Percentiles rank a stretch among this genome's conserved stretches.
Evolutionary conservation across 371 early-diverging fungal genomes (phyloP).

Genomic region (Entomophthora muscae): DNA sequence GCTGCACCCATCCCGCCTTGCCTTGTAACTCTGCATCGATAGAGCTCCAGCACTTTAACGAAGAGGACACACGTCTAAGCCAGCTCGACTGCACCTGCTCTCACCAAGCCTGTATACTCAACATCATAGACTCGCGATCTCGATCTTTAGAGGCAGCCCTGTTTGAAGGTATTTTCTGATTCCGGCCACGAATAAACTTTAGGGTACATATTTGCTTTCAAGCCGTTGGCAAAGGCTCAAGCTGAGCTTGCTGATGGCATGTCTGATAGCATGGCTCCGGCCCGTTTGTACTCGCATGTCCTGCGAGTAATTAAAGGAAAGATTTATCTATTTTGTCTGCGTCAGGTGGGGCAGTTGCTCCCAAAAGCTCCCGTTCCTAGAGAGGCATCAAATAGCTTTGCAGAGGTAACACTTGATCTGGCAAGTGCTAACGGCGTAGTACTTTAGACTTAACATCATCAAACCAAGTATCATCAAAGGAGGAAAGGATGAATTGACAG

Average conservation of each 20-base stretch:
- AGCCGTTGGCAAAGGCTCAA: not conserved
- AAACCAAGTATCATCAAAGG: not conserved
- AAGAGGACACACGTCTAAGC: not conserved
- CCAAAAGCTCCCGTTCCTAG: not conserved
- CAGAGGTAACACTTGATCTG: not conserved
- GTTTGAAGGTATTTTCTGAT: not conserved
- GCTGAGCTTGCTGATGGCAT: not conserved
- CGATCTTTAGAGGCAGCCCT: not conserved
- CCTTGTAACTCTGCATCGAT: not conserved
- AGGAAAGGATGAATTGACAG: not conserved
- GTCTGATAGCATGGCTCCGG: not conserved
- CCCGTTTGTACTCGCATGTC: not conserved
- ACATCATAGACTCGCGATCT: not conserved
- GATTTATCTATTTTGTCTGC: not conserved
- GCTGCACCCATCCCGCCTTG: not conserved
- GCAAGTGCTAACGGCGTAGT: not conserved
- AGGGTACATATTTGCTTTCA: not conserved
- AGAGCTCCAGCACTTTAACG: not conserved
- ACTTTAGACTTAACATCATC: not conserved
- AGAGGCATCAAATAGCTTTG: not conserved
- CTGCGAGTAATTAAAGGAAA: not conserved
- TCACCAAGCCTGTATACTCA: not conserved
- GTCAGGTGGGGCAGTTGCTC: not conserved
- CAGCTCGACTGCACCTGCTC: not conserved
- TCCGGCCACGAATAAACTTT: not conserved